Percentiles rank a stretch among this genome's conserved stretches.
Evolutionary conservation across 257 asterid genomes (phyloP).

Genomic region (Nicotiana attenuata): DNA sequence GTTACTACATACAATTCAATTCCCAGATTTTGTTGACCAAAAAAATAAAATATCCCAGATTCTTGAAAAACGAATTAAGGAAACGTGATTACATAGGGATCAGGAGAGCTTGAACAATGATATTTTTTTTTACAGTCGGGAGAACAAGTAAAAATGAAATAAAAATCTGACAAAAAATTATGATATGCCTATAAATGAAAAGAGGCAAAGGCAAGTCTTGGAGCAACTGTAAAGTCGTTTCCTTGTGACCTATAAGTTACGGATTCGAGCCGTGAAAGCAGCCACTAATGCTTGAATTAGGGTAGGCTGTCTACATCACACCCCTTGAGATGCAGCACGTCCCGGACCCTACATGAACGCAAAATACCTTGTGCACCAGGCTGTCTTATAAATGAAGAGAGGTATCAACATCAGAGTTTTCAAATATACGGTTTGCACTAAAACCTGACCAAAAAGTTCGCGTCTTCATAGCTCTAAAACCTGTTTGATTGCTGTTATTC

Average conservation of each 20-base stretch:
- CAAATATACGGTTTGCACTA: neutral
- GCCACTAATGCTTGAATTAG: no score
- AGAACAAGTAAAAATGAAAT: neutral
- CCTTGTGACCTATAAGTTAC: no score
- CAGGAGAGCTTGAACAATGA: neutral
- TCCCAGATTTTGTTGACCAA: neutral
- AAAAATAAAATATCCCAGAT: no score
- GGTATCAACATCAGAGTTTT: constrained; percentile 12
- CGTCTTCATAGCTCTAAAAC: neutral
- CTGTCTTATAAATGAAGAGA: constrained; percentile 10
- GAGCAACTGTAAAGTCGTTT: no score
- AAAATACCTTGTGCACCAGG: no score
- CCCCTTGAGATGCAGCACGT: no score
- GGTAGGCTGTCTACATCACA: no score
- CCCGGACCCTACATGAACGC: no score
- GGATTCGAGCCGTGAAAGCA: no score
- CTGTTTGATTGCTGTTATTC: neutral
- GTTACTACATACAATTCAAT: neutral
- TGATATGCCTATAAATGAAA: constrained; percentile 4
- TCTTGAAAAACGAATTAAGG: neutral
- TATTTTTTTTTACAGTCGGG: neutral
- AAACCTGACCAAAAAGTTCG: neutral
- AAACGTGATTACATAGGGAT: neutral
- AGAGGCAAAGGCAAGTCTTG: neutral
- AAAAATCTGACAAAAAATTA: neutral